Evolutionary conservation across 257 asterid species (phyloP).

Genomic region (Ocimum tenuiflorum): DNA sequence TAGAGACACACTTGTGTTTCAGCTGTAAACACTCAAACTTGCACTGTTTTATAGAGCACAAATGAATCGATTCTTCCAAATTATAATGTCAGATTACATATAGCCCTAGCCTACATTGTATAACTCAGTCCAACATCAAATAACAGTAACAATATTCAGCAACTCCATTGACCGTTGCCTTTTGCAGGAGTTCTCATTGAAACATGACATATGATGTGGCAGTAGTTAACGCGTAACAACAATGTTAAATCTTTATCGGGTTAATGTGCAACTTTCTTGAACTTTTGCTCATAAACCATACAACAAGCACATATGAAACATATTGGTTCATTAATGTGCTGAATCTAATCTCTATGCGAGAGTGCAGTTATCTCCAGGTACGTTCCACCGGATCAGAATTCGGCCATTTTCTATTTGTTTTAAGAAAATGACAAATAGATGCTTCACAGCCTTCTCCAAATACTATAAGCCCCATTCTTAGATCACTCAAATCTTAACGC

Average conservation of each 20-base stretch:
- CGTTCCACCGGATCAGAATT: neutral
- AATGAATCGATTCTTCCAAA: neutral
- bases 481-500: neutral
- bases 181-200: constrained; percentile 1
- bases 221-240: neutral
- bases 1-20: neutral
- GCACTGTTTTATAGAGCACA: neutral
- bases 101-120: neutral
- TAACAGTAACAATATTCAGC: neutral
- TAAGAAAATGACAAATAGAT: neutral
- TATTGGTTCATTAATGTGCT: neutral
- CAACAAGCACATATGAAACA: neutral
- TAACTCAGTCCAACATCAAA: neutral
- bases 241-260: neutral
- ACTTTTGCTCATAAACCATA: neutral
- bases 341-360: neutral
- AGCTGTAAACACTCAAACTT: neutral
- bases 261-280: neutral
- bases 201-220: neutral
- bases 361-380: neutral
- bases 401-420: neutral
- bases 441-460: neutral
- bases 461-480: neutral
- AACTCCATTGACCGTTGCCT: neutral
- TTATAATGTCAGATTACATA: neutral